Base-by-base conservation (phyloP, 768 basidiomycete genomes). In the Lactarius sanguifluus region DNA sequence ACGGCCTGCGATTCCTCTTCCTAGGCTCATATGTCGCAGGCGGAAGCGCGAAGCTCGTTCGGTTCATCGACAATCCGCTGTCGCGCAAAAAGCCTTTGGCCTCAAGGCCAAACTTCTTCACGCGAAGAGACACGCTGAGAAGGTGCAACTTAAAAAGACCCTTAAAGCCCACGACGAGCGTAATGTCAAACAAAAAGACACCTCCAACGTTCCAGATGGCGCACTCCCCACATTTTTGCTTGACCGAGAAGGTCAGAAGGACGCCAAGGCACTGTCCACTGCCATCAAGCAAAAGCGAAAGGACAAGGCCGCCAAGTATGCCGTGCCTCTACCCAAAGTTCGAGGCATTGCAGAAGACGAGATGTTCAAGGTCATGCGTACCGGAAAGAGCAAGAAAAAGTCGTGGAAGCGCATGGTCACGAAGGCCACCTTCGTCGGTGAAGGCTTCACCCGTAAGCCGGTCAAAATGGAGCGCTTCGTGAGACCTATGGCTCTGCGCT, bases 401-500 rank as follows among this genome's bases (percentile, higher is more conserved):
- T 85, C 91, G 20, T 99, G 97, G 97, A 99, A 99, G 81, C 87
- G 95, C 71, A 98, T 98, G 95, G 92, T 99, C 67, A 97, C 94
- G 64, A 99, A 99, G 79, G 97, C 97, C 38, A 99, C 97, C 10
- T 99, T 98, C 73, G 97, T 99, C 38, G 96, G 96, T 5, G 95
- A 98, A 76, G 90, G 93, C 20, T 99, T 98, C 77, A 99, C 97
- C 18, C 83, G 97, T 68, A 98, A 98, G 77, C 97, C 97, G 1
- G 96, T 98, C 66, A 99, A 99, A 80, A 92, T 98, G 89, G 97
- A 99, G 79, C 83, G 97, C 54, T 99, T 99, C 77, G 88, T 99
- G 65, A 83, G 97, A 68, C 97, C 97, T 5, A 97, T 97, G 93
- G 97, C 96, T 43, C 79, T 99, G 71, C 89, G 97, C 57, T 95